These are phyloP conservation scores for Aspergillus affinis DNA, from an alignment of 495 filamentous ascomycete genomes.

Conservation along the genomic window DNA sequence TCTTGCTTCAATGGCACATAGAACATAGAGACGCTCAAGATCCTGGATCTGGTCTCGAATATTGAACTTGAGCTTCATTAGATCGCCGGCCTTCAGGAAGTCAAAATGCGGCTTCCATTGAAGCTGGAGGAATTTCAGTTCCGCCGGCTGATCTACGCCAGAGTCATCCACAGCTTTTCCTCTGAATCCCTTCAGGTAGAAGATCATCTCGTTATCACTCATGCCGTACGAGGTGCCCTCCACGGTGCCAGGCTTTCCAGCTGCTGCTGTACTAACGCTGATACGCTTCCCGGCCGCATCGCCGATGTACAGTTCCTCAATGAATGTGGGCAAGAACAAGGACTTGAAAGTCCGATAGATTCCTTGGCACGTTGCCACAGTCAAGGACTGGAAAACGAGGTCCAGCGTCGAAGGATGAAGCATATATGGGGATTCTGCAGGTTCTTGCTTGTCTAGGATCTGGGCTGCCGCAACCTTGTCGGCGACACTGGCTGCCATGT, in stretches of 20 bases:
- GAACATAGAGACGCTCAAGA: constrained; percentile 13
- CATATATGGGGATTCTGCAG: background rate
- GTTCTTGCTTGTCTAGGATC: background rate
- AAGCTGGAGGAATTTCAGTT: background rate
- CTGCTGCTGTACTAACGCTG: background rate
- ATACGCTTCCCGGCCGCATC: constrained; percentile 9
- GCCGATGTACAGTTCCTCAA: constrained; percentile 28
- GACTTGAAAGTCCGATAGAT: background rate
- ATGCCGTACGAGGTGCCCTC: constrained; percentile 10
- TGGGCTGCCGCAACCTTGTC: background rate
- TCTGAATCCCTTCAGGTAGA: constrained; percentile 14
- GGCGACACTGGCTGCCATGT: background rate
- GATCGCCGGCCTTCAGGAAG: constrained; percentile 11
- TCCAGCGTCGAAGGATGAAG: background rate
- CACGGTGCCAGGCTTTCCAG: constrained; percentile 11
- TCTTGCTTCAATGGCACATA: constrained; percentile 10
- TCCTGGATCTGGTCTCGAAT: constrained; percentile 2
- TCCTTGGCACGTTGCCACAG: background rate
- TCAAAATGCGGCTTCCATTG: constrained; percentile 22
- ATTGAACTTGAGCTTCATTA: constrained; percentile 16
- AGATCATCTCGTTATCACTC: constrained; percentile 6
- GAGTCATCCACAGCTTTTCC: background rate
- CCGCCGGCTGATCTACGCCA: no score
- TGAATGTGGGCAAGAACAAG: constrained; percentile 24
- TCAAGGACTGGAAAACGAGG: background rate